phyloP scores from a whole-genome alignment of 345 rosid species.

The Pelargonium nanum region DNA sequence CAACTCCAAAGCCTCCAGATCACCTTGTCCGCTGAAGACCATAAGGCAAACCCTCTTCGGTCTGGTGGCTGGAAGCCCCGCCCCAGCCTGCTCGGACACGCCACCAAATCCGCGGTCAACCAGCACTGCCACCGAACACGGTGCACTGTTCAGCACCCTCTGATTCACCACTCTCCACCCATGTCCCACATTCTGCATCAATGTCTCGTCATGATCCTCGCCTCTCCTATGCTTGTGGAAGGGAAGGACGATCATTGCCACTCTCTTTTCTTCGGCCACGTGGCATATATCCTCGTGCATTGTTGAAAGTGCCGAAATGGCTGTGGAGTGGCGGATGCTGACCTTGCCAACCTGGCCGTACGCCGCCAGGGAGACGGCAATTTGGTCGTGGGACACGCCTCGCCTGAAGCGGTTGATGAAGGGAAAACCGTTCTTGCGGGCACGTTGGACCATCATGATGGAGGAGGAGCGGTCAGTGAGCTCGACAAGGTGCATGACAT shows the following conservation, averaged over 20 bases:
- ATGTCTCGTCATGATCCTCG: slow-evolving; percentile 7
- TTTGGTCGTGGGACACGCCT: slow-evolving; percentile 7
- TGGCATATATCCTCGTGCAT: slow-evolving; percentile 39
- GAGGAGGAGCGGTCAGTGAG: slow-evolving; percentile 27
- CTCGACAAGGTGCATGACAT: slow-evolving; percentile 28
- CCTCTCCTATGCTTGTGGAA: slow-evolving; percentile 21
- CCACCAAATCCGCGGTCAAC: slow-evolving; percentile 24
- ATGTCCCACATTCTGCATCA: slow-evolving; percentile 8
- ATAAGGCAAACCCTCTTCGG: too few species aligned
- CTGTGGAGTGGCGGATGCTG: slow-evolving; percentile 15
- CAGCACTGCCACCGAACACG: slow-evolving; percentile 31
- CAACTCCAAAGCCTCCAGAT: too few species aligned
- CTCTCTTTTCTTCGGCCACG: slow-evolving; percentile 24
- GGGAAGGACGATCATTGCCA: slow-evolving; percentile 28
- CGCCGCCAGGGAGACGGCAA: slow-evolving; percentile 14
- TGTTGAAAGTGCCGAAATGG: slow-evolving; percentile 21
- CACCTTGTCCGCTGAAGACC: too few species aligned
- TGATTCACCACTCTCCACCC: slow-evolving; percentile 25
- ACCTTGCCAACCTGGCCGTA: slow-evolving; percentile 9
- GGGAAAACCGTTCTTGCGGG: slow-evolving; percentile 25
- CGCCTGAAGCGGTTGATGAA: slow-evolving; percentile 10
- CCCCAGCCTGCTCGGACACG: too few species aligned
- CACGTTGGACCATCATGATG: slow-evolving; percentile 29
- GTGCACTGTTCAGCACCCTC: slow-evolving; percentile 21
- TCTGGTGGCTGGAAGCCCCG: too few species aligned